Evolutionary conservation across 208 protist genomes (phyloP).

Genomic region (Trypanosoma cruzi): DNA sequence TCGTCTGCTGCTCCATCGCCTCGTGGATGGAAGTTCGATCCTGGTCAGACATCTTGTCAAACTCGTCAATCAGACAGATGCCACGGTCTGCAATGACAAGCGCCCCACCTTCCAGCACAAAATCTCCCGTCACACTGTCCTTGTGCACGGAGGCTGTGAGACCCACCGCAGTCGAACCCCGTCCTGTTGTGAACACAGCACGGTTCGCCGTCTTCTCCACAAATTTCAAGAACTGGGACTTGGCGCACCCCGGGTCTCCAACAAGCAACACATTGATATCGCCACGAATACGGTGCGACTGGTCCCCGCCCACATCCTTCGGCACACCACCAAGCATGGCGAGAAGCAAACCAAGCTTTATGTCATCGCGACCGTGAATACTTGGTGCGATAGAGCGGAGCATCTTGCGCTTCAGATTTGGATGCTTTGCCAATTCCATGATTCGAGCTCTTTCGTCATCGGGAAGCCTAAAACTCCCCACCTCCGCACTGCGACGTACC

Average conservation of each 20-base stretch:
- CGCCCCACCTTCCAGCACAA: constrained; percentile 99
- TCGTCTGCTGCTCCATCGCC: constrained; percentile 99
- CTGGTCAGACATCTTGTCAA: constrained; percentile 99
- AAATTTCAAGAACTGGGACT: constrained; percentile 99
- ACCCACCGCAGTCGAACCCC: constrained; percentile 98
- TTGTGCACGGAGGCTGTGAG: constrained; percentile 98
- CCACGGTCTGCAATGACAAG: constrained; percentile 99
- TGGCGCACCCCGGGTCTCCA: constrained; percentile 98
- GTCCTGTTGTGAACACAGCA: constrained; percentile 99
- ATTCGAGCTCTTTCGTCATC: constrained; percentile 87
- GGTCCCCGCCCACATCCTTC: constrained; percentile 93
- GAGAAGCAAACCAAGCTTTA: constrained; percentile 98
- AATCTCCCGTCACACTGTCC: constrained; percentile 98
- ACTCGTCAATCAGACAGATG: constrained; percentile 99
- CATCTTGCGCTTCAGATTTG: constrained; percentile 91
- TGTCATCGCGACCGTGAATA: constrained; percentile 99
- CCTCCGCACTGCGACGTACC: constrained; percentile 88
- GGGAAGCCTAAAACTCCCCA: constrained; percentile 83
- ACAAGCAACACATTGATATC: constrained; percentile 99
- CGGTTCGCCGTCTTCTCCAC: constrained; percentile 98
- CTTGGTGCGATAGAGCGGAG: constrained; percentile 98
- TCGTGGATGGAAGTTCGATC: constrained; percentile 99
- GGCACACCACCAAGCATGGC: constrained; percentile 97
- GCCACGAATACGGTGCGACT: constrained; percentile 97
- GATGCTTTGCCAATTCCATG: constrained; percentile 92